Evolutionary conservation across 768 basidiomycete species (phyloP).

Genomic region (Calocybe indica): DNA sequence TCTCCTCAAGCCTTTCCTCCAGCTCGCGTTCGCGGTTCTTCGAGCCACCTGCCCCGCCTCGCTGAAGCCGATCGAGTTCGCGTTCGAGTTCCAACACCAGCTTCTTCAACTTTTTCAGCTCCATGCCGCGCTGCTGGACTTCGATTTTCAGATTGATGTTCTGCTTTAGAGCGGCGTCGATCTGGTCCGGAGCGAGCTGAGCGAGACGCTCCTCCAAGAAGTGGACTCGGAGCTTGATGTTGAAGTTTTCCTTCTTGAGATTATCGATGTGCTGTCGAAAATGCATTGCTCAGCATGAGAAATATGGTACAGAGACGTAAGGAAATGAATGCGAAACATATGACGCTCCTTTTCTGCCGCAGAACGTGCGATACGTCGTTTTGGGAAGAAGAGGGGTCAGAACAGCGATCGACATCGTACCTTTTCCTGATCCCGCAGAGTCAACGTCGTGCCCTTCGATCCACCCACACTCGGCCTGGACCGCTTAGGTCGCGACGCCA

Average conservation of each 20-base stretch:
- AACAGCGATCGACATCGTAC: slow-evolving; percentile 27
- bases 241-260: slow-evolving; percentile 96
- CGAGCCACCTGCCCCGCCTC: slow-evolving; percentile 30
- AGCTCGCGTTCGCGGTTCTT: slow-evolving; percentile 63
- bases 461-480: slow-evolving; percentile 26
- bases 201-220: slow-evolving; percentile 92
- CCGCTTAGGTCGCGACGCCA: slow-evolving; percentile 38
- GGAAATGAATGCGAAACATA: too few species aligned
- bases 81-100: slow-evolving; percentile 79
- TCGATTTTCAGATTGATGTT: slow-evolving; percentile 93
- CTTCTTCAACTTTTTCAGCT: slow-evolving; percentile 90
- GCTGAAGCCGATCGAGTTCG: slow-evolving; percentile 68
- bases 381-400: too few species aligned
- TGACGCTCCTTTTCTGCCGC: too few species aligned
- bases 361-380: too few species aligned
- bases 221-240: slow-evolving; percentile 91
- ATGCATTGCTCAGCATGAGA: not conserved
- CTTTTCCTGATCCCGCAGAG: slow-evolving; percentile 95
- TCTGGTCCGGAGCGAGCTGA: slow-evolving; percentile 85
- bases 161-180: slow-evolving; percentile 87
- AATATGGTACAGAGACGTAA: too few species aligned
- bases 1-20: slow-evolving; percentile 70
- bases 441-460: slow-evolving; percentile 51
- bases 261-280: slow-evolving; percentile 79
- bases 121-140: slow-evolving; percentile 82